Evolutionary conservation across 2,329 filamentous ascomycete species (phyloP), one percentile per base, ranked within the genome.

Genomic region (Chrysoporthe austroafricana): DNA sequence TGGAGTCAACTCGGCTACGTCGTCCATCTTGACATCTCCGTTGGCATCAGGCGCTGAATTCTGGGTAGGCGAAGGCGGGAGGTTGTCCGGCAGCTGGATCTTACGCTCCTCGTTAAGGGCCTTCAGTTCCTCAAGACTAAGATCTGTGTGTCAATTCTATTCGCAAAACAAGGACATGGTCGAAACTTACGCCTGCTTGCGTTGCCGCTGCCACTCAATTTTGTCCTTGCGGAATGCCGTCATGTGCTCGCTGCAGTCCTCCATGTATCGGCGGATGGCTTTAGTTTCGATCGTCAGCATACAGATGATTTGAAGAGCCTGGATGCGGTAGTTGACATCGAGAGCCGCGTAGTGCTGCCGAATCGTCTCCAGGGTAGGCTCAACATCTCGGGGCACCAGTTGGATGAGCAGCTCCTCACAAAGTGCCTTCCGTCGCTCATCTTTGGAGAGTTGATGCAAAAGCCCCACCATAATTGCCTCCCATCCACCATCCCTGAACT

Each of bases 191-290:
- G 83, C 82, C 77, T 86, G 84, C 72, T 90, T 90, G 71, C 91
- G 89, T 73, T 91, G 88, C 71, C 94, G 88, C 79, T 98, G 95
- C 79, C 89, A 91, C 72, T 97, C 93, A 70, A 97, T 97, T 81
- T 97, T 97, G 76, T 96, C 92, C 79, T 99, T 99, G 62, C 96
- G 90, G 75, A 96, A 93, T 65, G 90, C 88, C 1, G 96, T 99
- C 94, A 98, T 97, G 64, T 93, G 92, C 75, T 95, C 92, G 71
- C 91, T 93, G 79, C 94, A 97, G 70, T 95, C 91, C 72, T 97
- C 93, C 84, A 99, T 91, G 76, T 96, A 97, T 18, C 88, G 90
- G 64, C 95, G 90, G 72, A 98, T 87, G 2, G 91, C 90, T 76
- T 93, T 94, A 0, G 96, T 97, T 74, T 94, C 91, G 66, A 94